Evolutionary conservation across 1,284 basidiomycete species (phyloP).

Genomic region (Golubevia pallescens): DNA sequence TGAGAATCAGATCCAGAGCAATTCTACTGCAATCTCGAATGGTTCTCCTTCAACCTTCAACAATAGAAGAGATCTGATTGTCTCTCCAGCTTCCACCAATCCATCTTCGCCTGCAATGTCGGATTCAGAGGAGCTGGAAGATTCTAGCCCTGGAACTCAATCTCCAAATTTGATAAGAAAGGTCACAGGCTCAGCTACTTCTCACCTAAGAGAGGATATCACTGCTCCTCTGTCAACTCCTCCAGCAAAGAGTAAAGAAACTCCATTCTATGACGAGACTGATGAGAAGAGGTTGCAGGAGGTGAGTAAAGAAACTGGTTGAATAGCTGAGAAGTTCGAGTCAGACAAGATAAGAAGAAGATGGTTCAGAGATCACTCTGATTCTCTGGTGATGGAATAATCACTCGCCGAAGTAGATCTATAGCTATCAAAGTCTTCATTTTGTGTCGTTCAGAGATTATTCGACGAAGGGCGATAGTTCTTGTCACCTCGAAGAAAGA

Average conservation of each 20-base stretch:
- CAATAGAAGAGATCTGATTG: background rate
- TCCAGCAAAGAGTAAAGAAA: slow-evolving; percentile 24
- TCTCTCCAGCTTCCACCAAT: background rate
- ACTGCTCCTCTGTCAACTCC: slow-evolving; percentile 21
- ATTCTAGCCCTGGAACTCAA: background rate
- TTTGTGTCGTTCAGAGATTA: background rate
- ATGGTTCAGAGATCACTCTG: slow-evolving; percentile 9
- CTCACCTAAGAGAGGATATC: slow-evolving; percentile 9
- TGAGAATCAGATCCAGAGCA: background rate
- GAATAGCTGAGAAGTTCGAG: slow-evolving; percentile 24
- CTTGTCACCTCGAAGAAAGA: background rate
- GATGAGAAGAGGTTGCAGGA: slow-evolving; percentile 48
- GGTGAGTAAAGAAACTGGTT: slow-evolving; percentile 1
- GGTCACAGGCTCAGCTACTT: background rate
- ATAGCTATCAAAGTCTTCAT: background rate
- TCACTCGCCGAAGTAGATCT: background rate
- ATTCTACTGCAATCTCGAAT: background rate
- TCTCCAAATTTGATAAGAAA: background rate
- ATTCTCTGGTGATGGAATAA: background rate
- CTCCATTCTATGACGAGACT: slow-evolving; percentile 36
- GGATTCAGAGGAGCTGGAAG: background rate
- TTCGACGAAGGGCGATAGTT: background rate
- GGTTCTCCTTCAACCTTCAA: background rate
- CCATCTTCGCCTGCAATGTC: background rate
- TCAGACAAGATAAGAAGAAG: slow-evolving; percentile 21